Conservation (phyloP, 768 basidiomycete species). For the Rhodosporidiobolus odoratus region DNA sequence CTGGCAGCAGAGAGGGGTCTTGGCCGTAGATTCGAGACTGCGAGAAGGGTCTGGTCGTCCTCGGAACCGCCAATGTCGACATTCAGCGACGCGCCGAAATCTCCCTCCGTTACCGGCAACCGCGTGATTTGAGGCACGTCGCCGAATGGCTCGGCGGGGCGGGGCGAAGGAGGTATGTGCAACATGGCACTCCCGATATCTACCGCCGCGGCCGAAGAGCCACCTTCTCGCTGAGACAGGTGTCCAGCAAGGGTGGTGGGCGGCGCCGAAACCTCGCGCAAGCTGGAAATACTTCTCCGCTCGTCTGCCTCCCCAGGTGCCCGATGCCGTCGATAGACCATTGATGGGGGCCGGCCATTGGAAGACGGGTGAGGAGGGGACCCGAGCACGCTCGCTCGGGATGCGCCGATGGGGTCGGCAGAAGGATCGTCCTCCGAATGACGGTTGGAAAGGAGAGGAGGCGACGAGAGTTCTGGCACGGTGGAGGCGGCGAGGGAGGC, state of each 20-base stretch:
- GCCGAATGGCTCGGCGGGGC: neutral
- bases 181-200: constrained; percentile 9
- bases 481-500: neutral
- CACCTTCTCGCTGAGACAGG: neutral
- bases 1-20: neutral
- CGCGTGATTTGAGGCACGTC: no score
- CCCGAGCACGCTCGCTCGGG: neutral
- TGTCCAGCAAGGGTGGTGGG: neutral
- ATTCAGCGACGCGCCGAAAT: no score
- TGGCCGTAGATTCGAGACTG: neutral
- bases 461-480: neutral
- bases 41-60: neutral
- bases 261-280: neutral
- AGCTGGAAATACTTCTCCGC: neutral
- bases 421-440: neutral
- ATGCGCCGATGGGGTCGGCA: neutral
- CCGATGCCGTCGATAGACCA: constrained; percentile 7
- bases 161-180: neutral
- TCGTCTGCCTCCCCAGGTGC: no score
- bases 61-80: neutral
- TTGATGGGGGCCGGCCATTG: neutral
- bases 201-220: neutral
- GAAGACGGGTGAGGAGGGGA: no score
- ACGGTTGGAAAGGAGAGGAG: neutral
- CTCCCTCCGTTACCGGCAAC: no score